Evolutionary conservation across 176 grass and related monocot genomes (phyloP), one percentile per base, ranked within the genome.

Genomic region (Rhipidocladum racemiflorum): DNA sequence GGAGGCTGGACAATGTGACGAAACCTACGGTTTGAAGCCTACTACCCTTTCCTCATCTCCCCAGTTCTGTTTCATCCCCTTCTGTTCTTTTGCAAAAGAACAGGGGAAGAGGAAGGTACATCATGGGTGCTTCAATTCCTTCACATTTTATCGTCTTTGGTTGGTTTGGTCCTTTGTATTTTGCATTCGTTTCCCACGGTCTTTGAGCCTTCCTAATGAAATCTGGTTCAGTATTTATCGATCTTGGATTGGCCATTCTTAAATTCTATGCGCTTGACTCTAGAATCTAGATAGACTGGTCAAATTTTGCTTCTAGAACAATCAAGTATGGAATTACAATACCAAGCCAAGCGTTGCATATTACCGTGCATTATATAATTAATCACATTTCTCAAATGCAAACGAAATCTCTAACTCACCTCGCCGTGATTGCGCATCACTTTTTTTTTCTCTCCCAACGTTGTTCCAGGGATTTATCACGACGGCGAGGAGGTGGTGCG

Each of bases 401-500:
- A 51, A 73, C 6, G 8, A 30, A 72, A 35, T 72, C 3, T 4
- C 38, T n/a, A 60, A 15, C 20, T 18, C 54, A 3, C 38, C 12
- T 78, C 28, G 65, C 17, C 43, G 10, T 79, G 20, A 9, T 23
- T 48, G 8, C 42, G 17, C 75, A n/a, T 40, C 77, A 69, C 63
- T 6, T 28, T 70, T 24, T 72, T 72, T 32, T 27, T 49, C 13
- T 24, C 17, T 25, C 5, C 4, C 40, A 16, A 39, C 65, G 48
- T 66, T 59, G 34, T 43, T 86, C 12, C 78, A 90, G 88, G 88
- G 88, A 83, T 90, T 90, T 79, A 67, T 77, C 74, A 14, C 72
- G 36, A 30, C 46, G 65, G 57, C 28, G 68, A 25, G 13, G 28
- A 59, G 48, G 68, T 65, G 78, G 69, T 13, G 87, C 55, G 16